Evolutionary conservation across 768 basidiomycete species (phyloP), one percentile per base, ranked within the genome.

Genomic region (Naganishia friedmannii): DNA sequence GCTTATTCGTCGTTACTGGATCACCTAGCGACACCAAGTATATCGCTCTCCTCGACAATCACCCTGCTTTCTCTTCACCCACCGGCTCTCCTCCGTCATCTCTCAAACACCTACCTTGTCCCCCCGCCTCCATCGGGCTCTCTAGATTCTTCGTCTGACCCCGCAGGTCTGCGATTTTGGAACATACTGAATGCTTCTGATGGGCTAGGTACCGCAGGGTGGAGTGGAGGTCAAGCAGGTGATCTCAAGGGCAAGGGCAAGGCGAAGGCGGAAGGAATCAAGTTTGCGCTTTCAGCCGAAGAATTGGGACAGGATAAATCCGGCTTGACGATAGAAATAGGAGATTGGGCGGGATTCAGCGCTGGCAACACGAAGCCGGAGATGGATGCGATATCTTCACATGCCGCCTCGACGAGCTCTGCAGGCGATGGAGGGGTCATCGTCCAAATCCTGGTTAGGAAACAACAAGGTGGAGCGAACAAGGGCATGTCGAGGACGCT

Each of bases 61-160:
- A 76, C 76, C 21, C 72, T 72, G 6, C 66, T 79, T 37, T 68
- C 70, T 9, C 86, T 88, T 0, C 89, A 92, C 75, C 89, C 92
- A 1, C 85, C 90, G 0, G 82, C 84, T 0, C 85, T 96, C 65
- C 82, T 97, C 42, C 77, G 76, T 8, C 86, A 91, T 75, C 82
- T 98, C 58, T 85, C 90, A 1, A 84, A 83, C 31, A 86, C 87
- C 9, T 93, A 91, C 77, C 84, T 91, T 55, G 86, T 87, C 1
- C 86, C 85, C 0, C 91, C 92, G 0, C 89, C 90, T 0, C 86
- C 89, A 9, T 81, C 83, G 48, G 86, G 65, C 23, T 45, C 42
- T 29, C 56, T 67, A 29, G 53, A 63, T 45, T 45, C 60, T 7
- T n/a, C 60, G 2, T 23, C 67, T 2, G 65, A 65, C 48, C 37